Evolutionary conservation across 1,284 basidiomycete genomes (phyloP), one percentile per base, ranked within the genome.

Genomic region (Ganoderma boninense): DNA sequence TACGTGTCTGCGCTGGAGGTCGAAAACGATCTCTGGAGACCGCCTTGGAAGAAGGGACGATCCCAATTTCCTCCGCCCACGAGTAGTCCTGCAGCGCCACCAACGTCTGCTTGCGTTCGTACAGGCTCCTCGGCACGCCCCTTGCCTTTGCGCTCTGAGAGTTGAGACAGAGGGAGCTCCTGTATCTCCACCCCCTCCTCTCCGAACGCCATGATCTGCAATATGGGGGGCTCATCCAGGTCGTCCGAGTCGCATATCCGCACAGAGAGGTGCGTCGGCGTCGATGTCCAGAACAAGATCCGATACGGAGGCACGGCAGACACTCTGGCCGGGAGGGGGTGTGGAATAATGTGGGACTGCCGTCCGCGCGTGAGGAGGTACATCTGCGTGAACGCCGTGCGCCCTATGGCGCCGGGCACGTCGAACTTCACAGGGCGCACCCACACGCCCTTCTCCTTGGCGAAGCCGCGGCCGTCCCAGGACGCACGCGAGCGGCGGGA

Each of bases 1-100:
- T 79, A 79, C 74, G 85, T 87, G 42, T 81, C 76, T 54, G 79
- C 79, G 74, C 86, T 87, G 26, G 83, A 74, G 7, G 80, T 77
- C 64, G 87, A 86, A 67, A 82, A 81, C 40, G 83, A 81, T 42
- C 85, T 84, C 38, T 77, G 77, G 4, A 80, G 79, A 7, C 64
- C 64, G 11, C 83, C 80, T 29, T 84, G 83, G 42, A 83, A 79
- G 64, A 82, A 82, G 32, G 85, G 81, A 35, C 84, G 82, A 70
- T 94, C 87, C 93, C 93, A 95, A 72, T 91, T 88, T 7, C 93
- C 94, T 26, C 94, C 93, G 0, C 70, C 67, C 68, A 84, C 84
- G 66, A 95, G 80, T 76, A 89, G 90, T 0, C 92, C 92, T 1
- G 88, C 83, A 70, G 90, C 87, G 6, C 90, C 91, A 8, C 90